Evolutionary conservation across 2,329 filamentous ascomycete genomes (phyloP).

Genomic region (Ceratocystis harringtonii): DNA sequence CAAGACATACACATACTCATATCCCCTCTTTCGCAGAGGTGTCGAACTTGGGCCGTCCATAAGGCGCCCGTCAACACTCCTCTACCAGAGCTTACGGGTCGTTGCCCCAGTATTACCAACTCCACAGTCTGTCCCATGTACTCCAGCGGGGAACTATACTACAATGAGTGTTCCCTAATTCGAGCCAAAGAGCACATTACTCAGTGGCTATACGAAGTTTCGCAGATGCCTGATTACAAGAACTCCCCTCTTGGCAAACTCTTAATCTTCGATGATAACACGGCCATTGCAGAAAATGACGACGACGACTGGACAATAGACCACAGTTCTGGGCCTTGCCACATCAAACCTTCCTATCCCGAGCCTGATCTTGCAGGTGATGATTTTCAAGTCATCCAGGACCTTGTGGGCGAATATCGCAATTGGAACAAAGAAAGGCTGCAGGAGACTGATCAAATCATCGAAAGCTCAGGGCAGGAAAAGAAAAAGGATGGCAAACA

Average conservation of each 20-base stretch:
- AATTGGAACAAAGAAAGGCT: conserved; percentile 1
- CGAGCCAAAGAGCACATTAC: conserved; percentile 39
- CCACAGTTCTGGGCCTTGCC: background rate
- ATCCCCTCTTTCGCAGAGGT: conserved; percentile 30
- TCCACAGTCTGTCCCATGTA: conserved; percentile 50
- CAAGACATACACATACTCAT: conserved; percentile 19
- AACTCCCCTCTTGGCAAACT: conserved; percentile 26
- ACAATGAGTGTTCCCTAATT: conserved; percentile 49
- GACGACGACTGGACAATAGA: conserved; percentile 1
- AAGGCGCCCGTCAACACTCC: conserved; percentile 35
- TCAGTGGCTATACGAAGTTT: conserved; percentile 45
- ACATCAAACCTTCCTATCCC: background rate
- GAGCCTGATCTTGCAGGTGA: background rate
- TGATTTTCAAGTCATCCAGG: background rate
- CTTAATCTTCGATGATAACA: background rate
- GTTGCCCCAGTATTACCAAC: conserved; percentile 26
- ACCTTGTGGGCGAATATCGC: background rate
- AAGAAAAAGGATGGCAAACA: too few species aligned
- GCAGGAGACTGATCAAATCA: background rate
- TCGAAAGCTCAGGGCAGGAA: background rate
- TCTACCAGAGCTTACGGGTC: conserved; percentile 36
- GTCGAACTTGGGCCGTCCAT: conserved; percentile 46
- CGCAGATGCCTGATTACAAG: conserved; percentile 26
- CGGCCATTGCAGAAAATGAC: background rate
- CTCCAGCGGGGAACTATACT: conserved; percentile 46